Evolutionary conservation across 345 rosid species (phyloP).

Genomic region (Brassica incana): DNA sequence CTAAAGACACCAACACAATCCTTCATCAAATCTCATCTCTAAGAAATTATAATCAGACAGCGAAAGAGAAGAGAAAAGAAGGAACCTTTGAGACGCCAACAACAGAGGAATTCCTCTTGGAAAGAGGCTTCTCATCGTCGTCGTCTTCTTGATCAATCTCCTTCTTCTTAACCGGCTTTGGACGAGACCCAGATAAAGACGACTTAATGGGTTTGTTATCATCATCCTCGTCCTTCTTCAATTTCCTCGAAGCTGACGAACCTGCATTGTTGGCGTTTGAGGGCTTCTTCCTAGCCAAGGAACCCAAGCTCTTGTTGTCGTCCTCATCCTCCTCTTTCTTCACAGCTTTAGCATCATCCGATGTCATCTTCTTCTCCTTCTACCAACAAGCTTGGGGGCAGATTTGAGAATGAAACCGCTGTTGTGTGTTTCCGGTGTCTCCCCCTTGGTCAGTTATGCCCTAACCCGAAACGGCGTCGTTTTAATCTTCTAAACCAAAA

Average conservation of each 20-base stretch:
- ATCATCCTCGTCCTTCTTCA: slow-evolving; percentile 55
- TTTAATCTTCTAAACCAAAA: not conserved
- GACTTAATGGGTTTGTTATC: slow-evolving; percentile 36
- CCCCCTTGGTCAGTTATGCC: slow-evolving; percentile 25
- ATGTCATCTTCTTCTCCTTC: slow-evolving; percentile 52
- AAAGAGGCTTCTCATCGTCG: slow-evolving; percentile 50
- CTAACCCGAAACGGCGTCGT: slow-evolving; percentile 33
- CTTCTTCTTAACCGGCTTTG: slow-evolving; percentile 39
- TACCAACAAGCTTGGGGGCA: not conserved
- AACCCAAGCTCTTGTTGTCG: slow-evolving; percentile 53
- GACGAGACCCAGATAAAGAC: slow-evolving; percentile 36
- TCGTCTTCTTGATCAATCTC: slow-evolving; percentile 45
- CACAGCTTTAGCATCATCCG: slow-evolving; percentile 52
- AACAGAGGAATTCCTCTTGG: slow-evolving; percentile 42
- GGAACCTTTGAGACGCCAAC: slow-evolving; percentile 52
- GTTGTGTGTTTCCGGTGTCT: not conserved
- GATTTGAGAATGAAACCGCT: slow-evolving; percentile 18
- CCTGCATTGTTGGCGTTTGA: slow-evolving; percentile 39
- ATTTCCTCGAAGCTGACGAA: slow-evolving; percentile 41
- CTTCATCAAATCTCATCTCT: not conserved
- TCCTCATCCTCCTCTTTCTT: slow-evolving; percentile 42
- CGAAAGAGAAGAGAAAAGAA: not conserved
- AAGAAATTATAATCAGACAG: not conserved
- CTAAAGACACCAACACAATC: slow-evolving; percentile 26
- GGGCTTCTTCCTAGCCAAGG: slow-evolving; percentile 53